Base-by-base conservation (phyloP, 805 yeast genomes). In the Yarrowia osloensis region DNA sequence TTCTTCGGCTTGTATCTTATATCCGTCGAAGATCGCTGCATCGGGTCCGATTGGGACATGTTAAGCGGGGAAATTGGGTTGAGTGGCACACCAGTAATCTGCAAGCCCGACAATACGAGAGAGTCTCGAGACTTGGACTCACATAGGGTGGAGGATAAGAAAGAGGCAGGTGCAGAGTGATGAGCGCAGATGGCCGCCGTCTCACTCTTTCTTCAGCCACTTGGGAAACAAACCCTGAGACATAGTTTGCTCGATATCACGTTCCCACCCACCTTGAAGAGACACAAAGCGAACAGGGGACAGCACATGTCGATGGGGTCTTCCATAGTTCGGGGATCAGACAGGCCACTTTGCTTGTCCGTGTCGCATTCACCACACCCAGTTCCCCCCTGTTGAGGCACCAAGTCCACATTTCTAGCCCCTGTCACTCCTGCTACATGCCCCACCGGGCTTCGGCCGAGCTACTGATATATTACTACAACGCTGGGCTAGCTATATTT, bases 41-140 rank as follows among this genome's bases (percentile, higher is more conserved):
- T 11, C n/a, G 57, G 40, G 19, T 12, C 57, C 24, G n/a, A 50
- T 50, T 50, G 40, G 57, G 57, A 50, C 57, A 50, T 19, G 40
- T 50, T 50, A 50, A 50, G 57, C 57, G 57, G 57, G 55, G 55
- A 31, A 31, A 49, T 49, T 49, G 19, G 31, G 40, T 31, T 50
- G 35, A n/a, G 11, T 17, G 50, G 29, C 7, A 15, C 8, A 28
- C 31, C 55, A 29, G 35, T 29, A 29, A 49, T 29, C 55, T 49
- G 55, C 55, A 31, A 29, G 55, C 12, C 1, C 8, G 8, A 50
- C 40, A 31, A 50, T 49, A 49, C 39, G 24, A 29, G 33, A n/a
- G 5, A 22, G 21, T 47, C 52, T n/a, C 33, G n/a, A 49, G 17
- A 49, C 54, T 29, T 29, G 15, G 21, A 6, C 9, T 37, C 42